These are phyloP conservation scores for Epichloe gansuensis DNA, from an alignment of 2,329 filamentous ascomycete species.

Conservation along the genomic window DNA sequence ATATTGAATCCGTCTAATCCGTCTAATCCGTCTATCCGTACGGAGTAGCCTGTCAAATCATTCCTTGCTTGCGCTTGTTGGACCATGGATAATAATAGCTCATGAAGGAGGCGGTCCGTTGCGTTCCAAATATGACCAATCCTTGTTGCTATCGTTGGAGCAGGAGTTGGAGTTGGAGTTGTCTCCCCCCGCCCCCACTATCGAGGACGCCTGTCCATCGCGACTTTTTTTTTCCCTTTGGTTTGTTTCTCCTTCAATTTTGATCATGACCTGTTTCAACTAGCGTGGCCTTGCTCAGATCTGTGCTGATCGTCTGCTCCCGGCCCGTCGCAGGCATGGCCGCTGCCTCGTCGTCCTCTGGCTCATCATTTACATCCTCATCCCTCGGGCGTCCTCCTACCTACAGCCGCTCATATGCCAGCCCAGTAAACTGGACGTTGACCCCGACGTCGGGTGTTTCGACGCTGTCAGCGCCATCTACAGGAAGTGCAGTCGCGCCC, in stretches of 20 bases:
- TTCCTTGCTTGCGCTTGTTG: not conserved
- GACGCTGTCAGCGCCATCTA: constrained; percentile 32
- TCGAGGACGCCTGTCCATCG: not conserved
- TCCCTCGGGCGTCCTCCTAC: constrained; percentile 30
- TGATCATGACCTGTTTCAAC: constrained; percentile 1
- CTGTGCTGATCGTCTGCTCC: not conserved
- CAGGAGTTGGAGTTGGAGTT: not conserved
- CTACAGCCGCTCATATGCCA: constrained; percentile 29
- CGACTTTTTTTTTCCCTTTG: not conserved
- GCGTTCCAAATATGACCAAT: not conserved
- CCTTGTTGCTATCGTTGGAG: not conserved
- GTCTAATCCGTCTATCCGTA: too few species aligned
- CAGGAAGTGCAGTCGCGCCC: constrained; percentile 19
- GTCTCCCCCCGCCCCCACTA: not conserved
- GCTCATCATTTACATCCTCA: constrained; percentile 36
- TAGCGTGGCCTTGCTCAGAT: not conserved
- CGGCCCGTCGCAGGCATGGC: constrained; percentile 20
- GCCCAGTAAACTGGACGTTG: constrained; percentile 32
- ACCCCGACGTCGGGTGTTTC: constrained; percentile 32
- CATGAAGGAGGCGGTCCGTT: constrained; percentile 1
- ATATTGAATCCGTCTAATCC: not conserved
- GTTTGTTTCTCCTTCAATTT: not conserved
- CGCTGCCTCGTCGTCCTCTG: constrained; percentile 30
- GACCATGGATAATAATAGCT: not conserved
- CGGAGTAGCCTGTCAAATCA: not conserved